A percentile compares a stretch with the other conserved stretches of the same genome.
Conservation (phyloP, 345 rosid species). For the Citrus glauca region DNA sequence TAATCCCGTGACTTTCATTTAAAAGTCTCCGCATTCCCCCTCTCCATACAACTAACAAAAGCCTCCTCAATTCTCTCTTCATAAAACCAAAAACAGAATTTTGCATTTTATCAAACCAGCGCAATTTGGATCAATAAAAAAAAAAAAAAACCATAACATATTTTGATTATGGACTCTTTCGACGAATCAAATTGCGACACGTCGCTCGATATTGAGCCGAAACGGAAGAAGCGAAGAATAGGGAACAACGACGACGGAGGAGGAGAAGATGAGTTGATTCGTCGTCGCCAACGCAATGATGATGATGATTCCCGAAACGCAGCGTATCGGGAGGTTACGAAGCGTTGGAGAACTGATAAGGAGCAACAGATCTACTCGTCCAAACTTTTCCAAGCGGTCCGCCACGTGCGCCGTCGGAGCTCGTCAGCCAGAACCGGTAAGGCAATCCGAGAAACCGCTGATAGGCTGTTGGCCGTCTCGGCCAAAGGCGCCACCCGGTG, state of each 20-base stretch:
- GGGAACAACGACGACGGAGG: neutral
- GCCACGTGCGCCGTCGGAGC: constrained; percentile 32
- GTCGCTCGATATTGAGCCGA: constrained; percentile 29
- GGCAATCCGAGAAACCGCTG: constrained; percentile 39
- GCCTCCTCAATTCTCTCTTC: neutral
- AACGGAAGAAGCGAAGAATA: constrained; percentile 49
- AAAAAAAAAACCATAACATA: neutral
- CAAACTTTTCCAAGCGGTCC: constrained; percentile 67
- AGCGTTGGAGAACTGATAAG: constrained; percentile 59
- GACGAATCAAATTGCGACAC: constrained; percentile 22
- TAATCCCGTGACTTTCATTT: constrained; percentile 37
- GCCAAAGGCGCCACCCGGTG: constrained; percentile 60
- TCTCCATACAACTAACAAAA: neutral
- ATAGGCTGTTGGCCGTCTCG: constrained; percentile 57
- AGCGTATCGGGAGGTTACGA: neutral
- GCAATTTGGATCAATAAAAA: neutral
- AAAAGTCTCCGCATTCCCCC: constrained; percentile 6
- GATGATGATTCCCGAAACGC: neutral
- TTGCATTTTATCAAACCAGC: neutral
- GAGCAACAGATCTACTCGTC: constrained; percentile 62
- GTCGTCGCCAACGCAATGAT: neutral
- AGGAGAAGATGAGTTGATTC: neutral
- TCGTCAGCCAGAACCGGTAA: constrained; percentile 12
- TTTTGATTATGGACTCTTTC: constrained; percentile 23
- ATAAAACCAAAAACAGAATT: neutral